Evolutionary conservation across 176 grass and related monocot genomes (phyloP), one percentile per base, ranked within the genome.

Genomic region (Raddia guianensis): DNA sequence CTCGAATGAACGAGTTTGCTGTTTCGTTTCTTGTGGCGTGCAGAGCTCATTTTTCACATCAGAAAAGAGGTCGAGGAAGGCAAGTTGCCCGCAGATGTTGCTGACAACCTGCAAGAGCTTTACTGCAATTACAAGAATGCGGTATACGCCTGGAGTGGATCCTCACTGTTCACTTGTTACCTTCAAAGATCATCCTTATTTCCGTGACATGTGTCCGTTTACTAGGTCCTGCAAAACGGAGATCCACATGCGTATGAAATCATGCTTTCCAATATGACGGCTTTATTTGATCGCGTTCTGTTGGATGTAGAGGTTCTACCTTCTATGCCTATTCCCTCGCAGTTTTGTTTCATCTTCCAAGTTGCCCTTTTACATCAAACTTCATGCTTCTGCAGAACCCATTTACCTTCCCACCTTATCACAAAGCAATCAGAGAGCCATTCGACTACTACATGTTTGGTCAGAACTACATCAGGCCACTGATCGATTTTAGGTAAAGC

Each of bases 391-490:
- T 93, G 78, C 87, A 98, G 96, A 79, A 84, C 80, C 92, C 84
- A 6, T 99, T 95, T 93, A 87, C 55, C 40, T 99, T 99, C 84
- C 82, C 89, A 78, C 81, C 96, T 82, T 87, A 91, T 93, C 96
- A 99, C 76, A 93, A 91, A 81, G 92, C 92, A 34, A 21, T 98
- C 75, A 90, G 88, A 80, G 88, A 99, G 83, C 96, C 92, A 54
- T 99, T 99, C 58, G 96, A 99, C 76, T 99, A 99, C 72, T 99
- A 95, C 55, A 91, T 86, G 82, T 95, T 99, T 74, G 96, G 96
- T 89, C 96, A 98, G 84, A 93, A 99, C 88, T 99, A 99, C 66
- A 88, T 99, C 51, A 86, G 88, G 53, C 90, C 90, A 42, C 71
- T 95, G 84, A 48, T 93, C 72, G 86, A 99, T 90, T 99, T 88